These are phyloP conservation scores for Sphagnum magellanicum DNA, from an alignment of 228 moss, liverwort and hornwort genomes.

Conservation along the genomic window DNA sequence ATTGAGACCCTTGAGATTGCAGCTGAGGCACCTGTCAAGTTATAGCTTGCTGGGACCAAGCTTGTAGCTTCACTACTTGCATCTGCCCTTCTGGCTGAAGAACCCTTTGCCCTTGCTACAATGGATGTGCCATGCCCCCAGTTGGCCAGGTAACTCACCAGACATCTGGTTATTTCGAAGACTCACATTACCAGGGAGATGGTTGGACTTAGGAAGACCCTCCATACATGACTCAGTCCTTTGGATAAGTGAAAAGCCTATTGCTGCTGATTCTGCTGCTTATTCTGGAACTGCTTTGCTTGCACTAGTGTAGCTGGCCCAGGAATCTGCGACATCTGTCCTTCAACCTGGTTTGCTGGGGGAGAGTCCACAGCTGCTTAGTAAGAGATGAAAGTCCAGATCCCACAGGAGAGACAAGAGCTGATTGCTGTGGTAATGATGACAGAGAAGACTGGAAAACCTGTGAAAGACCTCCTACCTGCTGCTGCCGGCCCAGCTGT, in stretches of 20 bases:
- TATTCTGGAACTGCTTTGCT: constrained; percentile 45
- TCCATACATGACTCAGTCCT: constrained; percentile 53
- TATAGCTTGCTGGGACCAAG: constrained; percentile 9
- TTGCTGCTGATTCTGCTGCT: constrained; percentile 42
- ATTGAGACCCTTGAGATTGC: constrained; percentile 19
- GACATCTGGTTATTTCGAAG: not conserved
- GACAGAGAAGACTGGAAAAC: constrained; percentile 37
- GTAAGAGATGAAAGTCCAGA: constrained; percentile 34
- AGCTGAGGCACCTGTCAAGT: not conserved
- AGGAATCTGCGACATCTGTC: constrained; percentile 36
- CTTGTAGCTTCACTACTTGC: constrained; percentile 13
- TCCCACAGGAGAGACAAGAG: constrained; percentile 22
- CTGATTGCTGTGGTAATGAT: constrained; percentile 42
- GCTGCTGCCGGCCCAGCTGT: constrained; percentile 18
- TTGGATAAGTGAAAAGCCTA: constrained; percentile 22
- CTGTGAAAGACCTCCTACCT: constrained; percentile 17
- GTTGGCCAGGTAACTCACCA: not conserved
- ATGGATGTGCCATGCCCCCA: constrained; percentile 1
- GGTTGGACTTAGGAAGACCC: constrained; percentile 16
- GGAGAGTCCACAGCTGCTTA: constrained; percentile 18
- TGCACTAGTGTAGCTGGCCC: constrained; percentile 48
- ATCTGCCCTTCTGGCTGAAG: constrained; percentile 12
- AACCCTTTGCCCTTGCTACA: constrained; percentile 15
- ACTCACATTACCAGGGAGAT: constrained; percentile 15
- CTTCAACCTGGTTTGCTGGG: constrained; percentile 33